Percentiles rank a stretch among this genome's conserved stretches.
Evolutionary conservation across 306 rosid genomes (phyloP).

Genomic region (Gillenia trifoliata): DNA sequence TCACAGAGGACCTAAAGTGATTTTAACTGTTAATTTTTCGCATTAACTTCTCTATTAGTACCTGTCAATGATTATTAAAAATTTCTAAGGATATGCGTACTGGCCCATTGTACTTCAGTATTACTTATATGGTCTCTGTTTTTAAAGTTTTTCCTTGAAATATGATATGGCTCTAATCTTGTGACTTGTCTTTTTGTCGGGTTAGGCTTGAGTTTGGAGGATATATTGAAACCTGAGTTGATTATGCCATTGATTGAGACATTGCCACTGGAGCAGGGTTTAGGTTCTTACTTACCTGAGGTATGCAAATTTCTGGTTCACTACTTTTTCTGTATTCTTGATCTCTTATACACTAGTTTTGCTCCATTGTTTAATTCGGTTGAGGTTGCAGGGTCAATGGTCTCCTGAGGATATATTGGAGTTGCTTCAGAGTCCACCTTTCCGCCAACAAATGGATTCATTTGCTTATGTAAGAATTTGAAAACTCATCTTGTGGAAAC

Average conservation of each 20-base stretch:
- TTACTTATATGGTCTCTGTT: not conserved
- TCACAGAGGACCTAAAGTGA: not conserved
- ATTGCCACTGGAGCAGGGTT: conserved; percentile 63
- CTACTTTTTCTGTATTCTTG: conserved; percentile 6
- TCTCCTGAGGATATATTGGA: conserved; percentile 81
- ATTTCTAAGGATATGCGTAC: not conserved
- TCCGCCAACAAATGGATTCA: conserved; percentile 93
- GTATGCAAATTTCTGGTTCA: conserved; percentile 32
- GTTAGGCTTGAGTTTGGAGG: conserved; percentile 80
- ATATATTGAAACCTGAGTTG: conserved; percentile 83
- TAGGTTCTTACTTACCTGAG: conserved; percentile 86
- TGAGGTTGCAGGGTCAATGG: conserved; percentile 64
- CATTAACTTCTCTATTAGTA: not conserved
- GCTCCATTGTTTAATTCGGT: conserved; percentile 3
- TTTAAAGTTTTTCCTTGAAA: not conserved
- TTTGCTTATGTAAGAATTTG: conserved; percentile 69
- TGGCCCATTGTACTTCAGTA: not conserved
- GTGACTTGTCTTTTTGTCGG: conserved; percentile 10
- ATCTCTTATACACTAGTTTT: not conserved
- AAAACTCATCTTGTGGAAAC: conserved; percentile 4
- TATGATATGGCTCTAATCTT: not conserved
- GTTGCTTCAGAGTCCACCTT: conserved; percentile 89
- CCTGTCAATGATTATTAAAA: not conserved
- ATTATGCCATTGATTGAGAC: conserved; percentile 81
- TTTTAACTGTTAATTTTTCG: not conserved